These are phyloP conservation scores for Lactarius trivialis DNA, from an alignment of 768 basidiomycete species.

Conservation along the genomic window DNA sequence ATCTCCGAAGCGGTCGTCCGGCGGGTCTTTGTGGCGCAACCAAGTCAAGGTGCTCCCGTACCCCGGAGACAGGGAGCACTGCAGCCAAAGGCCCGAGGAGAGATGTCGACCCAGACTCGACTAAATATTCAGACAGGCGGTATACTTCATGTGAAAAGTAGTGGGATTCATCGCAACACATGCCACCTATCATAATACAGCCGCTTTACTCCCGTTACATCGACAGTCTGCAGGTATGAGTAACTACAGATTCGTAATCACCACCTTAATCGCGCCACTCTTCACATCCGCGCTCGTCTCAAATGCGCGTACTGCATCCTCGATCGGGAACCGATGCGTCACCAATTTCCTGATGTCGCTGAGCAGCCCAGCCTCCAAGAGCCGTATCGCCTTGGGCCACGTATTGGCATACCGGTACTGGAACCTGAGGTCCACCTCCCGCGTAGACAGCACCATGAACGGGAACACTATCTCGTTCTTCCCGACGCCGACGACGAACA, in stretches of 20 bases:
- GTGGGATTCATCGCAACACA: background rate
- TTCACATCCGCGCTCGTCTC: slow-evolving; percentile 62
- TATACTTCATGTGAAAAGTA: background rate
- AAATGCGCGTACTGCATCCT: slow-evolving; percentile 73
- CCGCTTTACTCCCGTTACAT: background rate
- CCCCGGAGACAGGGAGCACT: too few relatives aligned
- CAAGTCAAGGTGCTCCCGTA: too few relatives aligned
- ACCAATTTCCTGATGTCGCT: slow-evolving; percentile 72
- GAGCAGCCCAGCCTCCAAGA: slow-evolving; percentile 64
- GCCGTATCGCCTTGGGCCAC: slow-evolving; percentile 80
- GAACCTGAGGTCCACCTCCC: slow-evolving; percentile 63
- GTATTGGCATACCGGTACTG: slow-evolving; percentile 65
- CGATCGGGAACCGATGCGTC: slow-evolving; percentile 67
- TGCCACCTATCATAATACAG: background rate
- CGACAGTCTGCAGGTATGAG: background rate
- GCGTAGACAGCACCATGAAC: slow-evolving; percentile 66
- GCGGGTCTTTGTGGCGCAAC: too few relatives aligned
- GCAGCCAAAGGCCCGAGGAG: too few relatives aligned
- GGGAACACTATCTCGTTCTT: slow-evolving; percentile 58
- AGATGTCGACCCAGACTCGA: too few relatives aligned
- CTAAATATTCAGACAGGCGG: too few relatives aligned
- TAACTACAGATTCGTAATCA: slow-evolving; percentile 35
- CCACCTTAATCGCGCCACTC: slow-evolving; percentile 65
- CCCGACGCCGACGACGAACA: slow-evolving; percentile 66
- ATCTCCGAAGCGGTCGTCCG: too few relatives aligned